These are phyloP conservation scores for Penicillium sp. DNA, from an alignment of 2,329 filamentous ascomycete genomes.

Conservation along the genomic window DNA sequence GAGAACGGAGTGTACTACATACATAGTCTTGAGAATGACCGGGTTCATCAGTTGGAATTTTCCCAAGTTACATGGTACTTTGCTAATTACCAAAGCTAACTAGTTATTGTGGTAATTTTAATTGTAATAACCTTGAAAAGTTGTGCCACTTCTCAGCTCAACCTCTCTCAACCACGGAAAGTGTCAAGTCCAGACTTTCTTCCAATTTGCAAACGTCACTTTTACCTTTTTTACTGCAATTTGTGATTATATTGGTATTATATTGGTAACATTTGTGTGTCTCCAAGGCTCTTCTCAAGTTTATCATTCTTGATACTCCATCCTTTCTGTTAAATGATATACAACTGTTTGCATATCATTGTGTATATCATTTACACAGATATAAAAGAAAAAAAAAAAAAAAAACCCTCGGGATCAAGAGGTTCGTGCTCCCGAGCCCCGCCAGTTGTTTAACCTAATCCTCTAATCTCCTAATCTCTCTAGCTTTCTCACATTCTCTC, in stretches of 20 bases:
- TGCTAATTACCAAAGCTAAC: too few relatives aligned
- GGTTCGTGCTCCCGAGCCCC: conserved; percentile 21
- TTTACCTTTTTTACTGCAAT: neutral
- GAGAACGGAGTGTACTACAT: too few relatives aligned
- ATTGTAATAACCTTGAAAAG: neutral
- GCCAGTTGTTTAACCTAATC: conserved; percentile 18
- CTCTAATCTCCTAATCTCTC: conserved; percentile 8
- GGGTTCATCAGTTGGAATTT: too few relatives aligned
- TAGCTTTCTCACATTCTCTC: conserved; percentile 18
- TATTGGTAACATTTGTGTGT: neutral
- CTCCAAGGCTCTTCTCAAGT: neutral
- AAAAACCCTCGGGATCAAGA: conserved; percentile 11
- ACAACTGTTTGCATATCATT: neutral
- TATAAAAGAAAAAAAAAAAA: neutral
- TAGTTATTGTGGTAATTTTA: neutral
- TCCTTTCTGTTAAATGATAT: neutral
- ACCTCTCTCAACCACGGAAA: conserved; percentile 9
- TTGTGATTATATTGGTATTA: neutral
- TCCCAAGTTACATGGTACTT: too few relatives aligned
- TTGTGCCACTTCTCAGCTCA: conserved; percentile 7
- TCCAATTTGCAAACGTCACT: conserved; percentile 23
- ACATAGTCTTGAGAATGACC: too few relatives aligned
- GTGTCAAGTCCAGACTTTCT: conserved; percentile 10
- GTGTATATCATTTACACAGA: neutral
- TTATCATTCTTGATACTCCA: neutral